phyloP scores from a whole-genome alignment of 306 rosid species.

The Ormosia emarginata region DNA sequence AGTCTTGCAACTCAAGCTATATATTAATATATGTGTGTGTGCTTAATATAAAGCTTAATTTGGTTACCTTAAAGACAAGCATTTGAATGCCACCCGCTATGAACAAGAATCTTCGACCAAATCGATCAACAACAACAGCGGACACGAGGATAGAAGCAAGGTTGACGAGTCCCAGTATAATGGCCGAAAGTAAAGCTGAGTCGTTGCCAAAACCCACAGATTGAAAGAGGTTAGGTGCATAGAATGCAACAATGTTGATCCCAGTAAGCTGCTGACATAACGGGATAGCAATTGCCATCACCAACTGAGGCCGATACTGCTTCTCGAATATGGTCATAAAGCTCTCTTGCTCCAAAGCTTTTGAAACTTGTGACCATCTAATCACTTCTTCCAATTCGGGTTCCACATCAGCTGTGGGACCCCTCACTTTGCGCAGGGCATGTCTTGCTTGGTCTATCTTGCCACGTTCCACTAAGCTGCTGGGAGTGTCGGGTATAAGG shows the following conservation, averaged over 20 bases:
- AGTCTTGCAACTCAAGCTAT: not conserved
- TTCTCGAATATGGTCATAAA: conserved; percentile 43
- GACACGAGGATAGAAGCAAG: conserved; percentile 46
- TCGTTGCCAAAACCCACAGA: conserved; percentile 52
- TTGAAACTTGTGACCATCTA: conserved; percentile 9
- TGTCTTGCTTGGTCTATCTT: conserved; percentile 33
- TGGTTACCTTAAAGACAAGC: conserved; percentile 49
- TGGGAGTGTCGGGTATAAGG: conserved; percentile 53
- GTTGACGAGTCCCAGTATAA: conserved; percentile 59
- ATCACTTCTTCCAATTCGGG: conserved; percentile 37
- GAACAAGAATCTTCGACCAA: conserved; percentile 61
- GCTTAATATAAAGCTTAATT: not conserved
- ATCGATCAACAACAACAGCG: conserved; percentile 52
- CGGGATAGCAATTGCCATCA: conserved; percentile 50
- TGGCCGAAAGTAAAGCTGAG: conserved; percentile 44
- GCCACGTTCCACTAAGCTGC: conserved; percentile 55
- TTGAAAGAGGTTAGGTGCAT: conserved; percentile 63
- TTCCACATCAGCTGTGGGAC: conserved; percentile 28
- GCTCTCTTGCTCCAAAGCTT: conserved; percentile 21
- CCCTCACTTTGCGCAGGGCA: conserved; percentile 39
- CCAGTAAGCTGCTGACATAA: conserved; percentile 60
- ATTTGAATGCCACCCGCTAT: conserved; percentile 56
- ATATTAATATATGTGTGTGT: not conserved
- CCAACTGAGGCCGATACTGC: conserved; percentile 59
- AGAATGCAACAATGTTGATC: conserved; percentile 60